phyloP scores from a whole-genome alignment of 768 basidiomycete genomes.

The Boletus subparvulus region DNA sequence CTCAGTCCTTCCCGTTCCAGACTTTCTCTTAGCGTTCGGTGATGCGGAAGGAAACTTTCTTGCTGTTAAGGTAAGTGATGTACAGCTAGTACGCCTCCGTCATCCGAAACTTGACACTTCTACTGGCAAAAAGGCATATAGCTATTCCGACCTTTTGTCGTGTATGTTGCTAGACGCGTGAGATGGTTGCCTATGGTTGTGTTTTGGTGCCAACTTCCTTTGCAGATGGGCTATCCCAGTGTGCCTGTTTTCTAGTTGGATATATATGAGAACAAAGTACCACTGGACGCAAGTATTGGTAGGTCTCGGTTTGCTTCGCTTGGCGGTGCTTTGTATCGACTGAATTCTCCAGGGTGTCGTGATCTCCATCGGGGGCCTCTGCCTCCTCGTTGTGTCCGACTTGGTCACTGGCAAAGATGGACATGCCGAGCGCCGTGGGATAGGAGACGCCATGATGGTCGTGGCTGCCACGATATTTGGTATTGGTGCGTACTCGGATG shows the following conservation, averaged over 20 bases:
- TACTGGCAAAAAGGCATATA: conserved; percentile 53
- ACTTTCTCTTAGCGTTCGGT: conserved; percentile 73
- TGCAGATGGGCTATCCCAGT: conserved; percentile 83
- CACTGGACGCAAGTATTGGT: conserved; percentile 84
- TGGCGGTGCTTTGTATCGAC: background rate
- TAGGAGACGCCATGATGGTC: conserved; percentile 84
- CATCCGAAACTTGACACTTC: background rate
- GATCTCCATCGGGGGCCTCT: conserved; percentile 72
- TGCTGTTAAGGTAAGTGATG: conserved; percentile 61
- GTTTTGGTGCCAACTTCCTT: background rate
- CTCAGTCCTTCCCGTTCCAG: conserved; percentile 36
- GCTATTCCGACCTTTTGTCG: conserved; percentile 83
- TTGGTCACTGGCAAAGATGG: conserved; percentile 73
- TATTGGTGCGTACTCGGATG: conserved; percentile 54
- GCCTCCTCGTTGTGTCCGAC: conserved; percentile 77
- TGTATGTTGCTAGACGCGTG: conserved; percentile 91
- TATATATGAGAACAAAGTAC: conserved; percentile 76
- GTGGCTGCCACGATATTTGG: conserved; percentile 84
- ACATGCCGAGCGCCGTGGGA: conserved; percentile 57
- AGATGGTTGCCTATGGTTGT: conserved; percentile 15
- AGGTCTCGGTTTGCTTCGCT: conserved; percentile 9
- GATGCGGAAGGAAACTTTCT: conserved; percentile 87
- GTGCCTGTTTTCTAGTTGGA: conserved; percentile 76
- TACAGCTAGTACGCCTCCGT: background rate
- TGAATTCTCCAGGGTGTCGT: conserved; percentile 53